These are phyloP conservation scores for Sphagnurus paluster DNA, from an alignment of 1,284 basidiomycete genomes.

Conservation along the genomic window DNA sequence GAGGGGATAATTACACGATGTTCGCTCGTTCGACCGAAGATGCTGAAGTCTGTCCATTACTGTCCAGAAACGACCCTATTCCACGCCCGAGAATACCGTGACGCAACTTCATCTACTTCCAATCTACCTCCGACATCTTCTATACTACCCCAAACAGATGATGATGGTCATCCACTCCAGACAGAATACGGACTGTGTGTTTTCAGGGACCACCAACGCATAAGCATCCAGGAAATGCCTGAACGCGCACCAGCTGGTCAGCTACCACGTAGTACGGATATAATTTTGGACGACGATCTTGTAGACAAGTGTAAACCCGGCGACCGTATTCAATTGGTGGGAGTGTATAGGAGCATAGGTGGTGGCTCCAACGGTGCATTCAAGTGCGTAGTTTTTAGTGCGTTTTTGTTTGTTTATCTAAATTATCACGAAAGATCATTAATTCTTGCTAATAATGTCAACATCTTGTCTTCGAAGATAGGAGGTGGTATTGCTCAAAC, in stretches of 20 bases:
- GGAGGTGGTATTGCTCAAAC: conserved; percentile 96
- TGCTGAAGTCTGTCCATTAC: conserved; percentile 96
- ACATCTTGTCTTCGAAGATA: conserved; percentile 94
- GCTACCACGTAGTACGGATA: conserved; percentile 92
- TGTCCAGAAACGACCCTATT: conserved; percentile 86
- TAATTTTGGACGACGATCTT: conserved; percentile 95
- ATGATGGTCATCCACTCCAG: conserved; percentile 83
- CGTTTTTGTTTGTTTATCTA: conserved; percentile 15
- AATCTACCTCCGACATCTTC: conserved; percentile 87
- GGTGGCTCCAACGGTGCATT: conserved; percentile 88
- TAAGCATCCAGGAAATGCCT: conserved; percentile 99
- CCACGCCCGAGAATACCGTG: conserved; percentile 90
- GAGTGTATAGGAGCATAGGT: conserved; percentile 92
- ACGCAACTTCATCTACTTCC: conserved; percentile 85
- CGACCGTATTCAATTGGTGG: conserved; percentile 96
- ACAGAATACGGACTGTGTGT: conserved; percentile 94
- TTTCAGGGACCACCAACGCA: conserved; percentile 96
- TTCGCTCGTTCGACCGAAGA: conserved; percentile 97
- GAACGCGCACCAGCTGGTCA: conserved; percentile 98
- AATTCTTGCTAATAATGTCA: conserved; percentile 94
- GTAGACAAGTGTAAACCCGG: conserved; percentile 98
- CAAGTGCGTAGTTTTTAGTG: conserved; percentile 63
- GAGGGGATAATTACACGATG: conserved; percentile 99
- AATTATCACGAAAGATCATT: conserved; percentile 65
- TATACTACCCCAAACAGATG: conserved; percentile 91